A percentile compares a stretch with the other conserved stretches of the same genome.
phyloP scores from a whole-genome alignment of 2,329 filamentous ascomycete genomes.

The Penicillium rolfsii region DNA sequence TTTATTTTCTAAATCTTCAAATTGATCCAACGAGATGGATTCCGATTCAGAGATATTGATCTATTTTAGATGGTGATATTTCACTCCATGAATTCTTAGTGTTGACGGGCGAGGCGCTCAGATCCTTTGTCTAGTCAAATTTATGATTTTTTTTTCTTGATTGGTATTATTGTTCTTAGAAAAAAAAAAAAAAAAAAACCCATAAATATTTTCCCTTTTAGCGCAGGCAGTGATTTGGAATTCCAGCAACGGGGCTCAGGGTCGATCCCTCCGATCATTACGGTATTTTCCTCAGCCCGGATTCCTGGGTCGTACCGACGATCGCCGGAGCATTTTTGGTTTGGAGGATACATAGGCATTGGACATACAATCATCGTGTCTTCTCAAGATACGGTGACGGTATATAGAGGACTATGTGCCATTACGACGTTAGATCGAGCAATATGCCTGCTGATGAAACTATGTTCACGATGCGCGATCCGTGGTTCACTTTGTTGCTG shows the following conservation, averaged over 20 bases:
- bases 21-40: background rate
- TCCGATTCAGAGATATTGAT: background rate
- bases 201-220: slow-evolving; percentile 16
- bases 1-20: background rate
- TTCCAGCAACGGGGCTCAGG: slow-evolving; percentile 34
- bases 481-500: slow-evolving; percentile 1
- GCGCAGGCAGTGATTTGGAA: slow-evolving; percentile 32
- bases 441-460: background rate
- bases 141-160: background rate
- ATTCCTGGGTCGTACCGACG: slow-evolving; percentile 33
- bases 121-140: background rate
- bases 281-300: slow-evolving; percentile 32
- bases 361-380: no score
- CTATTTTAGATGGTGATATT: background rate
- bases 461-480: background rate
- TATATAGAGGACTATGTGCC: no score
- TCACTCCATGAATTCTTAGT: background rate
- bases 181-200: slow-evolving; percentile 6
- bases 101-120: slow-evolving; percentile 3
- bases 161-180: background rate
- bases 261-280: slow-evolving; percentile 35
- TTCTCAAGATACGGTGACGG: no score
- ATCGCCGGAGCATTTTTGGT: slow-evolving; percentile 27
- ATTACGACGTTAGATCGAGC: background rate
- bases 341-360: background rate